Evolutionary conservation across 208 protist species (phyloP).

Genomic region (Tritrichomonas foetus): DNA sequence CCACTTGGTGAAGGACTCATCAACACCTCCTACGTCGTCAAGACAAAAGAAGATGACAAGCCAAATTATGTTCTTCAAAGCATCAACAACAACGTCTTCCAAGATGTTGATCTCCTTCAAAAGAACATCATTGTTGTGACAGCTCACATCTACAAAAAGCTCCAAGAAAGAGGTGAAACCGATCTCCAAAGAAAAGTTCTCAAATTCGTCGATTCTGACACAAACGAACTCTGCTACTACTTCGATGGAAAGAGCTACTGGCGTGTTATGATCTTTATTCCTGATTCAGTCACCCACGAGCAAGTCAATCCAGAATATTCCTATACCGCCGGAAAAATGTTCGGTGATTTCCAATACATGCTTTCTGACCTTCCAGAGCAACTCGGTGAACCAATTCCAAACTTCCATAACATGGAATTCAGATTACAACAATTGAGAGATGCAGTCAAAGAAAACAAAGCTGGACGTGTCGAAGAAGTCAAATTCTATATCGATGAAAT

Average conservation of each 20-base stretch:
- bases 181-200: not conserved
- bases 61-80: not conserved
- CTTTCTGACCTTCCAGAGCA: not conserved
- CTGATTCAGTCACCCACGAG: not conserved
- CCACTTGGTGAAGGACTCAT: not conserved
- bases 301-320: not conserved
- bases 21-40: not conserved
- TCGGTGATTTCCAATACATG: not conserved
- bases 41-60: not conserved
- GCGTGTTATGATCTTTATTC: not conserved
- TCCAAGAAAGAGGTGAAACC: not conserved
- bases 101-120: not conserved
- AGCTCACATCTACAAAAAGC: not conserved
- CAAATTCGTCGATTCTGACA: not conserved
- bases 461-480: not conserved
- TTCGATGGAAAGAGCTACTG: not conserved
- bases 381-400: not conserved
- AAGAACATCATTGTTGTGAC: not conserved
- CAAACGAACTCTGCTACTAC: not conserved
- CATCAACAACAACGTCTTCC: not conserved
- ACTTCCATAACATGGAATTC: conserved; percentile 36
- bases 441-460: conserved; percentile 15
- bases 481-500: not conserved
- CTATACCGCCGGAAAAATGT: not conserved
- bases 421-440: not conserved